These are phyloP conservation scores for Byssochlamys sp. DNA, from an alignment of 2,329 filamentous ascomycete species.

Conservation along the genomic window DNA sequence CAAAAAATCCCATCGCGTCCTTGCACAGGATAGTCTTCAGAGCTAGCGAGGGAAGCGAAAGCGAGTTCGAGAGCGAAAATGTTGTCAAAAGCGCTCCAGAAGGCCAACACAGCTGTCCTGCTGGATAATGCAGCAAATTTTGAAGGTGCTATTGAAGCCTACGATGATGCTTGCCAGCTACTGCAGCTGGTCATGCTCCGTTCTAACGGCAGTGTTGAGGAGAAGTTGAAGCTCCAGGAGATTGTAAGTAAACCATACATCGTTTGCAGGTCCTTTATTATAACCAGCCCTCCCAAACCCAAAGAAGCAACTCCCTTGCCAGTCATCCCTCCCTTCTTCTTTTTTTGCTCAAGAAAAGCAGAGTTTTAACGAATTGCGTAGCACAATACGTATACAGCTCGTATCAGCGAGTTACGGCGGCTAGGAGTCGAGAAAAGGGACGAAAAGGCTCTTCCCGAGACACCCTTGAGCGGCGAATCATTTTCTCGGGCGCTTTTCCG, in stretches of 20 bases:
- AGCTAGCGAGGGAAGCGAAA: conserved; percentile 17
- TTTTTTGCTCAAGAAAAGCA: conserved; percentile 8
- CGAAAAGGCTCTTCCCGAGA: conserved; percentile 67
- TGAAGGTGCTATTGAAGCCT: conserved; percentile 80
- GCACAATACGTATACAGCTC: conserved; percentile 80
- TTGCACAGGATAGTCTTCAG: neutral
- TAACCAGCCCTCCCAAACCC: neutral
- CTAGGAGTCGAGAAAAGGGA: conserved; percentile 45
- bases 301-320: neutral
- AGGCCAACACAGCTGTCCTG: conserved; percentile 89
- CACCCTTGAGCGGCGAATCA: conserved; percentile 55
- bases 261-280: neutral
- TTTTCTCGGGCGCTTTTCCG: conserved; percentile 35
- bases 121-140: conserved; percentile 95
- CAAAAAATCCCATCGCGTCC: neutral
- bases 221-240: conserved; percentile 70
- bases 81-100: conserved; percentile 88
- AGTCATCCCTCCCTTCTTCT: neutral
- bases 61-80: conserved; percentile 70
- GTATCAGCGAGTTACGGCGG: conserved; percentile 75
- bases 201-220: conserved; percentile 76
- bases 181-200: conserved; percentile 78
- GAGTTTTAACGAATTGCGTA: conserved; percentile 27
- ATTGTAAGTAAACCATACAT: conserved; percentile 58
- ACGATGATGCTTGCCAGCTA: conserved; percentile 79